Evolutionary conservation across 169 alveolate species (phyloP).

Genomic region (Toxoplasma gondii): DNA sequence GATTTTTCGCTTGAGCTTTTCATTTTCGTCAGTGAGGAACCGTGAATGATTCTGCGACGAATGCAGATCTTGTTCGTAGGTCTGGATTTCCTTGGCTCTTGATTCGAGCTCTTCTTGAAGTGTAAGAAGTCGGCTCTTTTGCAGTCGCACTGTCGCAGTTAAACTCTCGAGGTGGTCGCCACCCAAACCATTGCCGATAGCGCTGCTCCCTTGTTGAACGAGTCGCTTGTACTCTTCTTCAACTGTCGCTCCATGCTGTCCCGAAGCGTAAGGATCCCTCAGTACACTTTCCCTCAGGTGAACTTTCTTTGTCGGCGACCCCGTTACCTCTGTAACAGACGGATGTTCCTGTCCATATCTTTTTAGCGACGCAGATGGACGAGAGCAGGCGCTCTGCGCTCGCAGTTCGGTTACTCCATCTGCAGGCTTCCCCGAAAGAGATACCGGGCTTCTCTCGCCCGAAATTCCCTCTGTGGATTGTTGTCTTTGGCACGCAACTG

Average conservation of each 20-base stretch:
- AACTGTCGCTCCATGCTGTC: not conserved
- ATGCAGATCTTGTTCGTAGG: not conserved
- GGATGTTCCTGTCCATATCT: not conserved
- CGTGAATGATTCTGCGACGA: not conserved
- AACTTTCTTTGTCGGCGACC: not conserved
- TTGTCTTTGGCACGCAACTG: not conserved
- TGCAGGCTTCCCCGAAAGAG: not conserved
- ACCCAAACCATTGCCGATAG: not conserved
- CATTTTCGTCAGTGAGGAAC: slow-evolving; percentile 3
- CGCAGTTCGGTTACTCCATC: not conserved
- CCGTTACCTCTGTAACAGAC: not conserved
- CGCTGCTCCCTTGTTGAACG: slow-evolving; percentile 9
- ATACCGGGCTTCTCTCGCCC: not conserved
- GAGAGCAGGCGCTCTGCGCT: not conserved
- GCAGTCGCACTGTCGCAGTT: not conserved
- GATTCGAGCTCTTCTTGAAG: not conserved
- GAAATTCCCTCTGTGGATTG: not conserved
- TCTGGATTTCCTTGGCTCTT: slow-evolving; percentile 2
- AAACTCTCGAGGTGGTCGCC: not conserved
- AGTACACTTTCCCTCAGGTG: slow-evolving; percentile 2
- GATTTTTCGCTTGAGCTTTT: slow-evolving; percentile 2
- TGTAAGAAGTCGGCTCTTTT: not conserved
- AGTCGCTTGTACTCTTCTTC: not conserved
- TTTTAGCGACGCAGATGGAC: not conserved
- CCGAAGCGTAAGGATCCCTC: slow-evolving; percentile 2